A percentile compares a stretch with the other conserved stretches of the same genome.
Evolutionary conservation across 805 yeast species (phyloP).

Genomic region (Monosporozyma aerobia): DNA sequence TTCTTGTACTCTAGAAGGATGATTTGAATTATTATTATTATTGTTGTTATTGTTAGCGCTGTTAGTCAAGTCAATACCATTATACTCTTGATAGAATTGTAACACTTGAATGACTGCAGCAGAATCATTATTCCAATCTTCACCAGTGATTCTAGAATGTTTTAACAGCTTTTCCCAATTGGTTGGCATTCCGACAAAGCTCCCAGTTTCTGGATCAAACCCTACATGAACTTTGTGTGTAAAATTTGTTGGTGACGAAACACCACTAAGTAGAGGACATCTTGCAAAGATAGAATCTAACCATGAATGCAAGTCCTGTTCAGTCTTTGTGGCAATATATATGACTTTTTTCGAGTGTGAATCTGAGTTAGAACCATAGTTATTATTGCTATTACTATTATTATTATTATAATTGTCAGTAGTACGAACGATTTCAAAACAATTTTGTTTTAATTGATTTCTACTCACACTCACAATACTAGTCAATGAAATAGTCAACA

Average conservation of each 20-base stretch:
- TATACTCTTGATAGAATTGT: conserved; percentile 56
- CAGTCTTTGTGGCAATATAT: conserved; percentile 64
- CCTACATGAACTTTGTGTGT: conserved; percentile 90
- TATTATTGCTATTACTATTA: background rate
- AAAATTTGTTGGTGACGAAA: conserved; percentile 88
- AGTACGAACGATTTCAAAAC: conserved; percentile 68
- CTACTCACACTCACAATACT: conserved; percentile 57
- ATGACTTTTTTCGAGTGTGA: conserved; percentile 45
- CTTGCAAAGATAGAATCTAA: conserved; percentile 76
- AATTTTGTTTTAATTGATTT: conserved; percentile 63
- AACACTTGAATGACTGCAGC: conserved; percentile 90
- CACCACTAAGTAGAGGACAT: conserved; percentile 55
- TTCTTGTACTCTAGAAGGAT: background rate
- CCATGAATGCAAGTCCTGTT: conserved; percentile 81
- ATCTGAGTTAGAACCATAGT: conserved; percentile 9
- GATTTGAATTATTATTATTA: conserved; percentile 2
- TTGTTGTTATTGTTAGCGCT: background rate
- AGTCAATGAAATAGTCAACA: conserved; percentile 45
- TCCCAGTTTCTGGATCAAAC: conserved; percentile 75
- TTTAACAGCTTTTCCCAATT: conserved; percentile 84
- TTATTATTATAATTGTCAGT: conserved; percentile 18
- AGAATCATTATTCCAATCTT: conserved; percentile 89
- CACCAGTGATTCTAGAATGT: conserved; percentile 82
- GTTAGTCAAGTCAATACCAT: conserved; percentile 16
- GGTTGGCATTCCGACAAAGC: conserved; percentile 85